Percentiles rank a stretch among this genome's conserved stretches.
Conservation (phyloP, 371 early-diverging fungal genomes). For the Nematocida ausubeli region DNA sequence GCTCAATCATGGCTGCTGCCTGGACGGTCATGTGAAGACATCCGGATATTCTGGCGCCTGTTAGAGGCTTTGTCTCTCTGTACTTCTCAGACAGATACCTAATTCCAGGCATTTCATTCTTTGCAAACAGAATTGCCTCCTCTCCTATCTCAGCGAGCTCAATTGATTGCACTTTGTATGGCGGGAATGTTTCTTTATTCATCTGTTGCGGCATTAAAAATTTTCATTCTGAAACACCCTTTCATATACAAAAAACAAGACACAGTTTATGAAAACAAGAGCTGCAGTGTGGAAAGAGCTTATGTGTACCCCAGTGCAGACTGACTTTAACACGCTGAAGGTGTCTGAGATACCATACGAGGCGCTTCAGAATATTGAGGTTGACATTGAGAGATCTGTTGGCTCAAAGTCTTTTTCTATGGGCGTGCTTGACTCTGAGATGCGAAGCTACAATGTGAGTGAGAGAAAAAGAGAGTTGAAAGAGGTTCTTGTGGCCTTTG, state of each 20-base stretch:
- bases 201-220: conserved; percentile 22
- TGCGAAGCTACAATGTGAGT: not conserved
- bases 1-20: conserved; percentile 94
- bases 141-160: conserved; percentile 69
- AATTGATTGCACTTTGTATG: conserved; percentile 53
- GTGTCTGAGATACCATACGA: conserved; percentile 4
- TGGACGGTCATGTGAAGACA: conserved; percentile 97
- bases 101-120: conserved; percentile 97
- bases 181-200: conserved; percentile 17
- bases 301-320: not conserved
- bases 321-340: conserved; percentile 9
- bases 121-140: conserved; percentile 84
- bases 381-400: conserved; percentile 52
- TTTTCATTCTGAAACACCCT: conserved; percentile 46
- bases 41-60: conserved; percentile 90
- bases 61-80: conserved; percentile 79
- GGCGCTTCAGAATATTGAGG: conserved; percentile 51
- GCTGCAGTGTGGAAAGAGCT: conserved; percentile 41
- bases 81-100: conserved; percentile 84
- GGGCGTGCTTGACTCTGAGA: conserved; percentile 8
- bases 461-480: conserved; percentile 55
- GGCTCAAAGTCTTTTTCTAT: not conserved
- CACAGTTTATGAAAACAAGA: not conserved
- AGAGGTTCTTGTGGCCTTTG: conserved; percentile 67
- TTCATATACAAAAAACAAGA: not conserved